These are phyloP conservation scores for Candida patagonica DNA, from an alignment of 805 yeast species.

Conservation along the genomic window DNA sequence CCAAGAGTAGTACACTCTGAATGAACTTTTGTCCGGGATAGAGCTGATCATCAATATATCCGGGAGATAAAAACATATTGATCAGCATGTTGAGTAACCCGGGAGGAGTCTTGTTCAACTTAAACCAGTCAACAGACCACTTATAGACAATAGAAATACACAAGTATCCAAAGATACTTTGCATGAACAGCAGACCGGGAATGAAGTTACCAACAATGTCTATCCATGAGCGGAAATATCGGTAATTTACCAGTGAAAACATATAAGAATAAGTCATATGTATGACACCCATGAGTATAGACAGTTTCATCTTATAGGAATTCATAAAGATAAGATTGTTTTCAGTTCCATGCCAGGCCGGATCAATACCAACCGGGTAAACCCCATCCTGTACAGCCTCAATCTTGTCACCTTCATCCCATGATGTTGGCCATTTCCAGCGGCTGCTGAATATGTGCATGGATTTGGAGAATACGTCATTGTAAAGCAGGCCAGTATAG, in stretches of 20 bases:
- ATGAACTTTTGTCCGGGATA: conserved; percentile 72
- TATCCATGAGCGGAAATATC: conserved; percentile 56
- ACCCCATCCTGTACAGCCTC: conserved; percentile 57
- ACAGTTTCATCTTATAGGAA: conserved; percentile 94
- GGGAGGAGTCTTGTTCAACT: conserved; percentile 72
- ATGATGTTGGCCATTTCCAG: conserved; percentile 82
- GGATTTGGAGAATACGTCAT: conserved; percentile 86
- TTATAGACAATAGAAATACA: conserved; percentile 80
- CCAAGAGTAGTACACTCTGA: conserved; percentile 59
- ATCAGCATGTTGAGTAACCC: conserved; percentile 91
- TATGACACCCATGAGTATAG: conserved; percentile 85
- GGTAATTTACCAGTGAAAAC: conserved; percentile 75
- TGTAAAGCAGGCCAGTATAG: conserved; percentile 89
- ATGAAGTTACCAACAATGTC: conserved; percentile 88
- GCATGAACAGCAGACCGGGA: conserved; percentile 93
- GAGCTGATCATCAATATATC: conserved; percentile 67
- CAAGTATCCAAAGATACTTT: conserved; percentile 89
- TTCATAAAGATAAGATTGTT: conserved; percentile 82
- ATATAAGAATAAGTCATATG: conserved; percentile 89
- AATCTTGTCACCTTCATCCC: conserved; percentile 58
- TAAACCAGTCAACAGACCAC: conserved; percentile 91
- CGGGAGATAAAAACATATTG: conserved; percentile 92
- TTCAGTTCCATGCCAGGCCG: conserved; percentile 96
- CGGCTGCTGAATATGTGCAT: conserved; percentile 82
- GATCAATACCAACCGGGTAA: conserved; percentile 83